Percentiles rank a stretch among this genome's conserved stretches.
Conservation (phyloP, 495 filamentous ascomycete species). For the Aspergillus sparsus region DNA sequence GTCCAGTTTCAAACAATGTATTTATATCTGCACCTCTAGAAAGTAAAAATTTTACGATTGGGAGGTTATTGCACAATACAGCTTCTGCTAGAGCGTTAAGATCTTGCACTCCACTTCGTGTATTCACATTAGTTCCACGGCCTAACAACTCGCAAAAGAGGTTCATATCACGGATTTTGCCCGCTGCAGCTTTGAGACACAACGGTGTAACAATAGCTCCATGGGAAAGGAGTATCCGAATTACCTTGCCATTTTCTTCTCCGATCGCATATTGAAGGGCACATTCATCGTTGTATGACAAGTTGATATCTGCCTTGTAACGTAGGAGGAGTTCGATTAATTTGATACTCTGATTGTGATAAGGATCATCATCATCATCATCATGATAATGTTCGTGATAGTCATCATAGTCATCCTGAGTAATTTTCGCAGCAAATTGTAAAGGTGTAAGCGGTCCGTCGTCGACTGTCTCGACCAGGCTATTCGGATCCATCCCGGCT, state of each 20-base stretch:
- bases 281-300: background rate
- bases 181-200: conserved; percentile 3
- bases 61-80: conserved; percentile 14
- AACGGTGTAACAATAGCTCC: conserved; percentile 10
- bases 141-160: background rate
- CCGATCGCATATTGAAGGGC: conserved; percentile 15
- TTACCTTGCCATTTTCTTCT: background rate
- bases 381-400: no score
- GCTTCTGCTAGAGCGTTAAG: background rate
- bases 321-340: conserved; percentile 4
- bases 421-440: conserved; percentile 1
- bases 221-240: conserved; percentile 6
- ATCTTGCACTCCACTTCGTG: background rate
- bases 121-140: background rate
- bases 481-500: conserved; percentile 10
- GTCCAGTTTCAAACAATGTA: conserved; percentile 3
- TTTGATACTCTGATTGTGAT: background rate
- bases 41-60: conserved; percentile 14
- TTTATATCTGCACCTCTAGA: conserved; percentile 21
- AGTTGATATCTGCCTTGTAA: conserved; percentile 11
- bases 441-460: conserved; percentile 13
- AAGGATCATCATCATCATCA: background rate
- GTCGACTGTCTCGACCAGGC: conserved; percentile 6
- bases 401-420: no score
- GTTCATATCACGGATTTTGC: background rate